Evolutionary conservation across 441 rosid species (phyloP), one percentile per base, ranked within the genome.

Genomic region (Gossypium gossypioides): DNA sequence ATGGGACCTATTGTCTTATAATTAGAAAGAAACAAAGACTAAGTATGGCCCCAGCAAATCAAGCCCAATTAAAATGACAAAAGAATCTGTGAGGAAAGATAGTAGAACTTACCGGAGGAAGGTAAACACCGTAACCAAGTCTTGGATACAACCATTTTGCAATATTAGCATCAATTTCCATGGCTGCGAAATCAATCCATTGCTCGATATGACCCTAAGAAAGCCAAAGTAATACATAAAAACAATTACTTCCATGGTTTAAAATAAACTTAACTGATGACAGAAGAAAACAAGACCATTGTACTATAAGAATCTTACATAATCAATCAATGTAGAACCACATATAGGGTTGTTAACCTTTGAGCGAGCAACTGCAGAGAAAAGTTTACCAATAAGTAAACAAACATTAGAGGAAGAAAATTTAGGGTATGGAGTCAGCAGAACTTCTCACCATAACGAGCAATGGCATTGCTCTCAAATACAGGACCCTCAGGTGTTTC

Each of bases 401-500:
- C 7, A 54, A 72, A 5, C 42, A 61, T 16, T 2, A 29, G 1
- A 24, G 6, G 12, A 40, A 37, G 0, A 0, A 24, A 59, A 61
- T 42, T 59, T 69, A 13, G 9, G 22, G 16, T 32, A 50, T 0
- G 22, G 27, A n/a, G 3, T 21, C 4, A 6, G 5, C 0, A 37
- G 32, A 32, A 18, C 25, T 10, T n/a, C 76, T 78, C 72, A 94
- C 98, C 96, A 56, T 90, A 91, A 6, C 96, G 92, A 7, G 97
- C 96, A 74, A 94, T 91, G 1, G 98, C 96, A 72, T 91, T 94
- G 87, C 98, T 94, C 85, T 94, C 97, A 57, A 89, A 91, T 16
- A 94, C 50, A 6, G 91, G 72, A 75, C 97, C 97, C 3, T 94
- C 96, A 0, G 97, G 96, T 25, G 97, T 91, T 82, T 91, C 89